Base-by-base conservation (phyloP, 164 flowering plant genomes). In the Magnolia officinalis region DNA sequence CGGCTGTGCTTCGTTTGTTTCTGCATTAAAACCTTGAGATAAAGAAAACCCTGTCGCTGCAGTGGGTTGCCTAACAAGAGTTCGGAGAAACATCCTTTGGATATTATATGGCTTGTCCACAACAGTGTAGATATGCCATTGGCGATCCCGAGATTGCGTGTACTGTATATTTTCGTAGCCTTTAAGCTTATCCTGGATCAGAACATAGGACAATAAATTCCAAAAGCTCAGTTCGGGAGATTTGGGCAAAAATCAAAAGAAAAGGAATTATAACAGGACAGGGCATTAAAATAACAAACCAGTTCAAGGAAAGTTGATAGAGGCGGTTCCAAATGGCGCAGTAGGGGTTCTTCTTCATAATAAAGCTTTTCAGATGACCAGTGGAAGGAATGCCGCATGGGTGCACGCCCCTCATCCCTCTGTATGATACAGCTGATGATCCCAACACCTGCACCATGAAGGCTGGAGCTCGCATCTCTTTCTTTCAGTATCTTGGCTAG, bases 321-420 rank as follows among this genome's bases (percentile, higher is more conserved):
- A 79, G 99, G 99, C 75, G 99, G 99, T 83, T 96, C 99, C 81
- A 96, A 81, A 83, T 96, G 98, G 72, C 99, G 98, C 77, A 93
- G 77, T 67, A 94, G 84, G 82, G 98, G 98, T 74, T 96, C 98
- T 80, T 96, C 99, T 79, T 82, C 90, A 68, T 88, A 96, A 79
- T 93, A 88, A 29, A 75, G 86, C 81, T 90, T 94, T 71, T 89
- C 96, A 18, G 84, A 63, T 63, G 96, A 89, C 98, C 96, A 96
- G 74, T 94, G 90, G 79, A 96, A 96, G 52, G 99, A 96, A 78
- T 96, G 99, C 78, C 99, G 87, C 94, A 94, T 93, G 18, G 99
- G 99, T 4, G 97, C 85, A 74, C 99, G 84, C 52, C 99, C 99
- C 85, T 96, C 99, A 80, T 96, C 99, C 81, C 99, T 88, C 82